These are phyloP conservation scores for Tillandsia leiboldiana DNA, from an alignment of 176 grass and related monocot genomes.

Conservation along the genomic window DNA sequence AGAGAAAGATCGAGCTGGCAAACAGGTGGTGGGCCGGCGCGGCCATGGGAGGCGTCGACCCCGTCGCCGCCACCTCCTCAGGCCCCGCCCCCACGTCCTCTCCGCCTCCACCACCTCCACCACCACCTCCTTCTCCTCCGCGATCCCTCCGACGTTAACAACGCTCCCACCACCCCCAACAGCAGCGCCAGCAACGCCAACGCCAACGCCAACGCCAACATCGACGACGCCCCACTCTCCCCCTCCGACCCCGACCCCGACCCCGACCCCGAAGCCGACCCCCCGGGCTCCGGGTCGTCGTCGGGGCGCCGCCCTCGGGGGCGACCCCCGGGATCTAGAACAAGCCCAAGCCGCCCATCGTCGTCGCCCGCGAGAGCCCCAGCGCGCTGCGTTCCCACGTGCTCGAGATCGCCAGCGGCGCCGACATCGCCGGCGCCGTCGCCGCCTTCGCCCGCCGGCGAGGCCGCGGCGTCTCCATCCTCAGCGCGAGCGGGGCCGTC, in stretches of 20 bases:
- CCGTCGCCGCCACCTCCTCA: constrained; percentile 13
- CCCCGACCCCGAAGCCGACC: background rate
- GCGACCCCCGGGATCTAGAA: constrained; percentile 80
- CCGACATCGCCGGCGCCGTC: constrained; percentile 81
- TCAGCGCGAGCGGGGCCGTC: constrained; percentile 74
- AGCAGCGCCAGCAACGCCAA: constrained; percentile 21
- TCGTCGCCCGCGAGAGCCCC: constrained; percentile 73
- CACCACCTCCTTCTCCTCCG: background rate
- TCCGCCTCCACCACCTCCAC: background rate
- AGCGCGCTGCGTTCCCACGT: constrained; percentile 89
- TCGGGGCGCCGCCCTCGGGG: constrained; percentile 52
- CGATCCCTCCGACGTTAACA: background rate
- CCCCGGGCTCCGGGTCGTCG: constrained; percentile 4
- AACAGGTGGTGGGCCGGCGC: constrained; percentile 61
- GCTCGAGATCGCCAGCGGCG: constrained; percentile 77
- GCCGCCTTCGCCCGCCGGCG: constrained; percentile 58
- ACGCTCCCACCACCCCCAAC: constrained; percentile 38
- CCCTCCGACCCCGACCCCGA: constrained; percentile 27
- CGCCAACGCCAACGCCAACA: constrained; percentile 21
- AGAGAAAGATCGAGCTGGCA: constrained; percentile 37
- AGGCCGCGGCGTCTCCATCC: constrained; percentile 68
- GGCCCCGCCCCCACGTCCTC: background rate
- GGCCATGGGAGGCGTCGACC: constrained; percentile 45
- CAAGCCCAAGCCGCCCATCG: constrained; percentile 78
- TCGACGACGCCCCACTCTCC: constrained; percentile 4